These are phyloP conservation scores for Pichia deserticola DNA, from an alignment of 805 yeast genomes.

Conservation along the genomic window DNA sequence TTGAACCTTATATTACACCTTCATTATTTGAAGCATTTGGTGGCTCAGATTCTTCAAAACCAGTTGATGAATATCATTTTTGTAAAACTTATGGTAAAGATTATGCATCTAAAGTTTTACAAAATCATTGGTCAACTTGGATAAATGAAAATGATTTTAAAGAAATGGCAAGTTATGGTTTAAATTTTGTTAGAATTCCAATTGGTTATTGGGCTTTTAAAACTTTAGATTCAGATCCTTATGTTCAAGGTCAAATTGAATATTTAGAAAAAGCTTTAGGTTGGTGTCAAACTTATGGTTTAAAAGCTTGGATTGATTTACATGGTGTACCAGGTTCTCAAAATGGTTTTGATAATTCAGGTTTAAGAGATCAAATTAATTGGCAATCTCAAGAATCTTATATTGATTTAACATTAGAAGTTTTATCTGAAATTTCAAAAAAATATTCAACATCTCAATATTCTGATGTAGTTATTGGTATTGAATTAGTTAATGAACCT, in stretches of 20 bases:
- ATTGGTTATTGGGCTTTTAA: constrained; percentile 93
- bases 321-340: constrained; percentile 98
- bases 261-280: constrained; percentile 69
- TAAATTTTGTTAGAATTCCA: constrained; percentile 85
- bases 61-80: constrained; percentile 80
- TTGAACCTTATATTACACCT: constrained; percentile 84
- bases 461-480: constrained; percentile 70
- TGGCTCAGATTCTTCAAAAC: constrained; percentile 37
- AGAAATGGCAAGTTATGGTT: constrained; percentile 51
- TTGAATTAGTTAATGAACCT: constrained; percentile 87
- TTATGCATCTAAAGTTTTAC: constrained; percentile 43
- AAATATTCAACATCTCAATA: constrained; percentile 59
- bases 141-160: constrained; percentile 65
- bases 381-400: constrained; percentile 46
- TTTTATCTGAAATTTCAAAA: constrained; percentile 44
- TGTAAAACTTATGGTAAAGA: constrained; percentile 53
- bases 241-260: constrained; percentile 70
- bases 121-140: constrained; percentile 74
- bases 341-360: constrained; percentile 94
- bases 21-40: constrained; percentile 54
- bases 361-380: constrained; percentile 53
- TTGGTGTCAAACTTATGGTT: constrained; percentile 58
- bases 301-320: constrained; percentile 84
- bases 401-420: constrained; percentile 45
- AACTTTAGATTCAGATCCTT: constrained; percentile 61